Percentiles rank a stretch among this genome's conserved stretches.
These are phyloP conservation scores for Schizochytrium sp. DNA, from an alignment of 108 stramenopile species.

Conservation along the genomic window DNA sequence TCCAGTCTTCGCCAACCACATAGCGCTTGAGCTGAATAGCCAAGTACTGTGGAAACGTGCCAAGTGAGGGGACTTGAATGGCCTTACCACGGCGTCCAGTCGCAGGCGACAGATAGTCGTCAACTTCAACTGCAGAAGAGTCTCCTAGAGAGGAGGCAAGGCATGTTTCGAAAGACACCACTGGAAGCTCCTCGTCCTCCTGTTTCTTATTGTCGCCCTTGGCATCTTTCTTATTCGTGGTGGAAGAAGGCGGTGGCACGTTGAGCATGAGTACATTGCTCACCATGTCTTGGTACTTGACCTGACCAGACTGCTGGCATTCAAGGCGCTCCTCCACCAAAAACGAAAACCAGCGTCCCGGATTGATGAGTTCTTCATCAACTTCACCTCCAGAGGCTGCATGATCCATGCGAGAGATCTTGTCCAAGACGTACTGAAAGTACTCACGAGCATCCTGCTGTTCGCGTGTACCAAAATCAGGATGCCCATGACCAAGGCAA, in stretches of 20 bases:
- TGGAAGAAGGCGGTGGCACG: neutral
- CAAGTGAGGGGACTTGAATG: constrained; percentile 70
- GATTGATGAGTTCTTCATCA: neutral
- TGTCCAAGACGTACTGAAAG: constrained; percentile 89
- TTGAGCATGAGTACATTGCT: constrained; percentile 38
- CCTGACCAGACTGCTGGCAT: constrained; percentile 75
- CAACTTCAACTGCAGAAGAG: constrained; percentile 79
- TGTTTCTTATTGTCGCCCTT: neutral
- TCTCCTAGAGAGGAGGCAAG: constrained; percentile 73
- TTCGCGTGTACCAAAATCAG: constrained; percentile 93
- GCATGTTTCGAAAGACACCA: constrained; percentile 85
- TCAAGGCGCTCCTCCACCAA: constrained; percentile 81
- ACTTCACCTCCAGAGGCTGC: constrained; percentile 35
- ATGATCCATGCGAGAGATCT: constrained; percentile 83
- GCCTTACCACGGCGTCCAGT: constrained; percentile 75
- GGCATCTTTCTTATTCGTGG: neutral
- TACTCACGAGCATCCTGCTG: constrained; percentile 99
- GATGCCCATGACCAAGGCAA: constrained; percentile 88
- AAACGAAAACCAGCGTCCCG: constrained; percentile 82
- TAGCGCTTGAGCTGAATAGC: constrained; percentile 93
- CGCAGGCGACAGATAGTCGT: constrained; percentile 82
- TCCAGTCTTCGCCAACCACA: constrained; percentile 89
- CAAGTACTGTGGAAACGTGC: constrained; percentile 93
- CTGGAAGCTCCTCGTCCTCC: neutral
- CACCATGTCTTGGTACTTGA: constrained; percentile 72